These are phyloP conservation scores for Geranium brycei DNA, from an alignment of 345 rosid species.

Conservation along the genomic window DNA sequence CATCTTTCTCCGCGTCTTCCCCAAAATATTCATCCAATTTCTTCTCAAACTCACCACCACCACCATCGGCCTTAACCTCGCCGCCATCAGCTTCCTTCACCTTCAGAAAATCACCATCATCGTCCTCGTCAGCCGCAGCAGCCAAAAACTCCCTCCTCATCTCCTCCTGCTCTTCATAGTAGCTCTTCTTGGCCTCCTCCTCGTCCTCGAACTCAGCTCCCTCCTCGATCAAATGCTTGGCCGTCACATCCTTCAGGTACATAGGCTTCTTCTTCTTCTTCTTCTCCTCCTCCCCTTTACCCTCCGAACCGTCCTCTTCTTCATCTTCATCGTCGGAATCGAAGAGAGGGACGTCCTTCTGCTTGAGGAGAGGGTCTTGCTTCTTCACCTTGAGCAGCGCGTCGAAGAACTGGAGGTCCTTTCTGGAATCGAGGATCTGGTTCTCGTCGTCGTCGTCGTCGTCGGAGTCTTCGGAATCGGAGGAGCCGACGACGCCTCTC, in stretches of 20 bases:
- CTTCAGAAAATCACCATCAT: too few species aligned
- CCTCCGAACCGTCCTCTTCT: conserved; percentile 11
- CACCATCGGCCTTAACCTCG: too few species aligned
- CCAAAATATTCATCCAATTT: too few species aligned
- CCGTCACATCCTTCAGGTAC: conserved; percentile 63
- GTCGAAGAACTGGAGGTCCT: conserved; percentile 30
- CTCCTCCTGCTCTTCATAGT: conserved; percentile 51
- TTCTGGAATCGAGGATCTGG: conserved; percentile 6
- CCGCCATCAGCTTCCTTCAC: too few species aligned
- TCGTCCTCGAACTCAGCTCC: conserved; percentile 48
- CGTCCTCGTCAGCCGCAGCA: conserved; percentile 26
- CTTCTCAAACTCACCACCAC: too few species aligned
- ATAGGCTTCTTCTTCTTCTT: conserved; percentile 22
- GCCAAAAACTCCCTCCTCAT: conserved; percentile 37
- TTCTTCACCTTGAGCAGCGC: conserved; percentile 39
- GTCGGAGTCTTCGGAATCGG: conserved; percentile 19
- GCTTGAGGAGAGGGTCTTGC: conserved; percentile 35
- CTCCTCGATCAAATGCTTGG: conserved; percentile 54
- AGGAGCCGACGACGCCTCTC: conserved; percentile 31
- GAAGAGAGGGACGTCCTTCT: conserved; percentile 31
- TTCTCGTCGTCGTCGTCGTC: conserved; percentile 22
- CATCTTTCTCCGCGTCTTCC: too few species aligned
- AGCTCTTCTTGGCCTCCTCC: conserved; percentile 25
- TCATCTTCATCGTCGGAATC: conserved; percentile 28
- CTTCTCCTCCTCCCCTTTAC: background rate